phyloP scores from a whole-genome alignment of 163 green algal genomes.

The Volvox carteri region DNA sequence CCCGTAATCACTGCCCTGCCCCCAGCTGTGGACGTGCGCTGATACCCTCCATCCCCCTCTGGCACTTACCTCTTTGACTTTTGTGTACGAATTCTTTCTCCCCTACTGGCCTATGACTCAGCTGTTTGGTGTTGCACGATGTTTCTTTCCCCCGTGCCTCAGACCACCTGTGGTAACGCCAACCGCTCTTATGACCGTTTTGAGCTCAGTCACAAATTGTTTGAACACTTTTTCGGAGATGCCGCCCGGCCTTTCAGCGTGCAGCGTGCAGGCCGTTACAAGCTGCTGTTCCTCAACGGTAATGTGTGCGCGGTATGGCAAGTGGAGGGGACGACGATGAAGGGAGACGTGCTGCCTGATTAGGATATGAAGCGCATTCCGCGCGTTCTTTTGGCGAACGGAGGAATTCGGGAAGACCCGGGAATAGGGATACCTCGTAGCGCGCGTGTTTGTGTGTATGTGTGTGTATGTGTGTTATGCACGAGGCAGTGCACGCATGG shows the following conservation, averaged over 20 bases:
- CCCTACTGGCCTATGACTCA: too few relatives aligned
- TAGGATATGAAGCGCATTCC: too few relatives aligned
- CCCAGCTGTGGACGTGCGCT: too few relatives aligned
- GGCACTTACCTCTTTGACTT: too few relatives aligned
- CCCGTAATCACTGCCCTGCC: too few relatives aligned
- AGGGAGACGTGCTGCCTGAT: background rate
- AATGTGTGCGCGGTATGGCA: background rate
- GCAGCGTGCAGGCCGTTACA: background rate
- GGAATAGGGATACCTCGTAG: too few relatives aligned
- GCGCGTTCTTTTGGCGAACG: too few relatives aligned
- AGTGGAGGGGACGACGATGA: background rate
- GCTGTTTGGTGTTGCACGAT: too few relatives aligned
- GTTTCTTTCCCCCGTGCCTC: too few relatives aligned
- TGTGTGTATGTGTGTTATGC: background rate
- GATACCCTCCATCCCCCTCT: too few relatives aligned
- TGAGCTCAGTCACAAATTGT: constrained; percentile 44
- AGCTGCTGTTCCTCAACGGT: constrained; percentile 52
- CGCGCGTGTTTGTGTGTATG: background rate
- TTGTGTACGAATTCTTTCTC: too few relatives aligned
- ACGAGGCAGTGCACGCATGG: too few relatives aligned
- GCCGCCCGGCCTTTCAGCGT: constrained; percentile 23
- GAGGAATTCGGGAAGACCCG: background rate
- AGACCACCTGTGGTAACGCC: constrained; percentile 39
- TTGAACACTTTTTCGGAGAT: constrained; percentile 35
- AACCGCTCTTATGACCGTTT: constrained; percentile 9